These are phyloP conservation scores for Beta lomatogona DNA, from an alignment of 179 eudicot genomes.

Conservation along the genomic window DNA sequence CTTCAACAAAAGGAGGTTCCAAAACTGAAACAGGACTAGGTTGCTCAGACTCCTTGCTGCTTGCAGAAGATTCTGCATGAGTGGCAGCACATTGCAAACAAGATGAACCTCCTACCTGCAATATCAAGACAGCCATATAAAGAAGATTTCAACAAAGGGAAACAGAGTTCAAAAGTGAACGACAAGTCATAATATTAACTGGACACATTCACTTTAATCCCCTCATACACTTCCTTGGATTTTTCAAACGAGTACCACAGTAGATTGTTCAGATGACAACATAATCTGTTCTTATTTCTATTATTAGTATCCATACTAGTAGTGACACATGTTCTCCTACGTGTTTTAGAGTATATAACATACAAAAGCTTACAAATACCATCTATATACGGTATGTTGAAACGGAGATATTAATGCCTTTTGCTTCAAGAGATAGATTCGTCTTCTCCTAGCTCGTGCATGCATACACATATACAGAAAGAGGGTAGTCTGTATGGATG, in stretches of 20 bases:
- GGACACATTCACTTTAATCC: neutral
- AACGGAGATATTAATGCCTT: neutral
- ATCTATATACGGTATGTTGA: neutral
- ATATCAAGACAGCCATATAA: constrained; percentile 18
- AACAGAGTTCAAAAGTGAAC: neutral
- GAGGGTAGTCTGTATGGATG: neutral
- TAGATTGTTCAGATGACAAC: too few species aligned
- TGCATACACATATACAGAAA: neutral
- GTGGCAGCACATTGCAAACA: constrained; percentile 37
- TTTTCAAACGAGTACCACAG: too few species aligned
- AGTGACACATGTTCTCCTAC: too few species aligned
- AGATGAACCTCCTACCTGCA: constrained; percentile 46
- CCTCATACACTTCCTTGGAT: neutral
- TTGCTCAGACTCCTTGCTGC: constrained; percentile 78
- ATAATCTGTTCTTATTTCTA: too few species aligned
- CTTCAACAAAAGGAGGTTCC: constrained; percentile 70
- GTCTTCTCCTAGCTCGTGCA: neutral
- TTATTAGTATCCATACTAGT: too few species aligned
- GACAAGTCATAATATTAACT: neutral
- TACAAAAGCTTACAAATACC: neutral
- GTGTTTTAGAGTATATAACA: neutral
- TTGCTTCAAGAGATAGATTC: neutral
- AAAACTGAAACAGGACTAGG: constrained; percentile 85
- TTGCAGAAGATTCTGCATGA: constrained; percentile 57
- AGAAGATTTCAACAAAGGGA: constrained; percentile 10